Base-by-base conservation (phyloP, 1,284 basidiomycete species). In the Neonothopanus nambi region DNA sequence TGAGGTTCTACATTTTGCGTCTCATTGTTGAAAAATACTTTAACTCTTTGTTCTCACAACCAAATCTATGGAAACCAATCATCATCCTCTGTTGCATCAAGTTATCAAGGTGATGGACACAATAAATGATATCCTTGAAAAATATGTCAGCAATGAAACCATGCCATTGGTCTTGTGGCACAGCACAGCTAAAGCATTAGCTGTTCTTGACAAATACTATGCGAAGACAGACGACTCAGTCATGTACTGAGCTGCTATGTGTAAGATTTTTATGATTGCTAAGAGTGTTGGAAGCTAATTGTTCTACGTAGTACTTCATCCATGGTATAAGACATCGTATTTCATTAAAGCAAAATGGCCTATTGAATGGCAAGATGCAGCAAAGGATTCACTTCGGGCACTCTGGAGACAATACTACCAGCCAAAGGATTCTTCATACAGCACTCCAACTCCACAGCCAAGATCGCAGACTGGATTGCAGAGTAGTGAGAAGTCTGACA, bases 191-290 rank as follows among this genome's bases (percentile, higher is more conserved):
- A 49, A 51, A 5, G 58, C 39, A 3, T 17, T 51, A 5, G 53
- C 49, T 8, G 41, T 61, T 15, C n/a, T 63, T 20, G 50, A 61
- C 50, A 63, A 59, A 37, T 63, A 63, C 37, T 63, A 61, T 53
- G 23, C 58, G 11, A 53, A 57, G 38, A 61, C 61, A 0, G 60
- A 63, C 43, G 52, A 61, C 12, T 56, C 54, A 0, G 51, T 57
- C 23, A 59, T 63, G 41, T 60, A 57, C 20, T n/a, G n/a, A n/a
- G n/a, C n/a, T n/a, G n/a, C n/a, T n/a, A n/a, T n/a, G n/a, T n/a
- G n/a, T n/a, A n/a, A n/a, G n/a, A n/a, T n/a, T n/a, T n/a, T n/a
- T n/a, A n/a, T n/a, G n/a, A n/a, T n/a, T n/a, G n/a, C n/a, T n/a
- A n/a, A n/a, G n/a, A n/a, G n/a, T n/a, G n/a, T n/a, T n/a, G n/a